A percentile compares a stretch with the other conserved stretches of the same genome.
phyloP scores from a whole-genome alignment of 306 rosid species.

The Citrullus mucosospermus region DNA sequence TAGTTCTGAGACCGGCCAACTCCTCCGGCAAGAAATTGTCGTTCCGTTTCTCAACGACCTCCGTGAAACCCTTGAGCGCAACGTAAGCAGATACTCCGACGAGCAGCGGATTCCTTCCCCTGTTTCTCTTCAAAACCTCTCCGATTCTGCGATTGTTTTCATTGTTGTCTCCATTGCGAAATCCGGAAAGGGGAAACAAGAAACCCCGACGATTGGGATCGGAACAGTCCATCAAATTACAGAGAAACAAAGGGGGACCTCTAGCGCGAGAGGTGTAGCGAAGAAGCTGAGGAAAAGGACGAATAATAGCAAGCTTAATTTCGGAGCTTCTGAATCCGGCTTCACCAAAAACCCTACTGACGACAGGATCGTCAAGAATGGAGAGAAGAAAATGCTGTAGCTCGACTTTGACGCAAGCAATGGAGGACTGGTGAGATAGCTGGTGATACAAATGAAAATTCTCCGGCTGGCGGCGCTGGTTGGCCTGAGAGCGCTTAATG shows the following conservation, averaged over 20 bases:
- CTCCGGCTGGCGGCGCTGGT: constrained; percentile 86
- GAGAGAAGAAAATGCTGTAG: constrained; percentile 71
- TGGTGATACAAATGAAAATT: constrained; percentile 60
- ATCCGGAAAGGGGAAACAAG: constrained; percentile 29
- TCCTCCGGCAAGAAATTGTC: constrained; percentile 44
- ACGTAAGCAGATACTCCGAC: constrained; percentile 62
- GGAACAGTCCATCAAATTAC: constrained; percentile 40
- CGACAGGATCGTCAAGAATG: constrained; percentile 91
- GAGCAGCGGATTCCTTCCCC: constrained; percentile 65
- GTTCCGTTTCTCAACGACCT: constrained; percentile 31
- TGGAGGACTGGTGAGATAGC: constrained; percentile 48
- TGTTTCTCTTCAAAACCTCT: constrained; percentile 39
- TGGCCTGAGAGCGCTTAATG: constrained; percentile 88
- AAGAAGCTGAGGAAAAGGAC: constrained; percentile 58
- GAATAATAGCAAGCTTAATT: constrained; percentile 60
- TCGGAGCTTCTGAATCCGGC: constrained; percentile 99
- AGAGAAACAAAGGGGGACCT: constrained; percentile 59
- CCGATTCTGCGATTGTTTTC: constrained; percentile 60
- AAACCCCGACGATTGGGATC: constrained; percentile 24
- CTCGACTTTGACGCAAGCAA: constrained; percentile 64
- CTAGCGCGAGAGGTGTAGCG: constrained; percentile 35
- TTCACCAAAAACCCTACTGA: constrained; percentile 82
- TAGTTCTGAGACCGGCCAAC: constrained; percentile 31
- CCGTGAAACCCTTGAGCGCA: constrained; percentile 37
- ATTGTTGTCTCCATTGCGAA: constrained; percentile 28